Conservation (phyloP, 2,329 filamentous ascomycete species). For the Colletotrichum sp. region DNA sequence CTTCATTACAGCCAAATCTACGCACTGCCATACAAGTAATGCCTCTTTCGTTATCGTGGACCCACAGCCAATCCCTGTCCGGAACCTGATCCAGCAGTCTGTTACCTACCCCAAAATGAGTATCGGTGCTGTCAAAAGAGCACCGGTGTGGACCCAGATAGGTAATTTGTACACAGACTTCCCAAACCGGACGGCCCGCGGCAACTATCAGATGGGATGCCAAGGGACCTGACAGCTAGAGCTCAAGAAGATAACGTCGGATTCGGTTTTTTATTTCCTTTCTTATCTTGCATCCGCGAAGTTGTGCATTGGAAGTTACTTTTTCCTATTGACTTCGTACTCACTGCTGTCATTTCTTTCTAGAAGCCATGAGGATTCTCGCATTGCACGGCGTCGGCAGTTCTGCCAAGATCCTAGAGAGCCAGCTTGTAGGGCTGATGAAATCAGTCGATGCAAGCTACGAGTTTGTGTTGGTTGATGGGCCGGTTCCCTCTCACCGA, state of each 20-base stretch:
- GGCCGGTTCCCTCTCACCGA: neutral
- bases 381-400: conserved; percentile 10
- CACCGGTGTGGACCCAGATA: neutral
- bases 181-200: neutral
- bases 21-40: neutral
- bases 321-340: neutral
- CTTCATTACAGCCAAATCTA: neutral
- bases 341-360: neutral
- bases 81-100: neutral
- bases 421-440: conserved; percentile 1
- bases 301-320: neutral
- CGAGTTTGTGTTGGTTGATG: conserved; percentile 19
- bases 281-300: neutral
- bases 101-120: neutral
- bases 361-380: conserved; percentile 7
- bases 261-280: neutral
- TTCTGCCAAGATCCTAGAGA: conserved; percentile 9
- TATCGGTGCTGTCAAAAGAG: neutral
- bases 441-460: conserved; percentile 10
- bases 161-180: neutral
- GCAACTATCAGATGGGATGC: neutral
- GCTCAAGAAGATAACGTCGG: neutral
- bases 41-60: neutral
- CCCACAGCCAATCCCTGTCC: neutral
- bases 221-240: neutral